Evolutionary conservation across 805 yeast genomes (phyloP).

Genomic region (Saccharomycopsis fodiens): DNA sequence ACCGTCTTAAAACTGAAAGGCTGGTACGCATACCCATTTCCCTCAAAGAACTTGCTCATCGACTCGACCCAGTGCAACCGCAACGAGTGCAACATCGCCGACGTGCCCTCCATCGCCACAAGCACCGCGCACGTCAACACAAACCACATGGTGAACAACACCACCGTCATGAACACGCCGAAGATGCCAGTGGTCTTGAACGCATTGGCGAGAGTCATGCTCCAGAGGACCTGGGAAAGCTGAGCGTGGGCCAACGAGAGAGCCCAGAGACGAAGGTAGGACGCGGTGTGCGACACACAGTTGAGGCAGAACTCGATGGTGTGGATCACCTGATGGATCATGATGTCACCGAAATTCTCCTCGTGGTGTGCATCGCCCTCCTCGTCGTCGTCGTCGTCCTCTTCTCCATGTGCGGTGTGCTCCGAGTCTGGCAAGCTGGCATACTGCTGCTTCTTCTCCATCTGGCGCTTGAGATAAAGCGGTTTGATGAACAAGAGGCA

Average conservation of each 20-base stretch:
- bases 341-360: slow-evolving; percentile 53
- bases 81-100: slow-evolving; percentile 75
- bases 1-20: slow-evolving; percentile 47
- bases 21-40: slow-evolving; percentile 62
- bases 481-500: slow-evolving; percentile 65
- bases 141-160: slow-evolving; percentile 71
- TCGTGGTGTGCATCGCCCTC: slow-evolving; percentile 38
- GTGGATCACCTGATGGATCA: slow-evolving; percentile 74
- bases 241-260: slow-evolving; percentile 76
- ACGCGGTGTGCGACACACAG: slow-evolving; percentile 75
- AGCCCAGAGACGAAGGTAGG: slow-evolving; percentile 73
- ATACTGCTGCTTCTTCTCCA: slow-evolving; percentile 28
- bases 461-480: slow-evolving; percentile 32
- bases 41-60: slow-evolving; percentile 73
- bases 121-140: slow-evolving; percentile 58
- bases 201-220: slow-evolving; percentile 62
- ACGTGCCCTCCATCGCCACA: slow-evolving; percentile 76
- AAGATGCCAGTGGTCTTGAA: slow-evolving; percentile 46
- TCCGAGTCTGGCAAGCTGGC: slow-evolving; percentile 22
- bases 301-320: slow-evolving; percentile 75
- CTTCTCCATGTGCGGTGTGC: slow-evolving; percentile 14
- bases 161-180: slow-evolving; percentile 52
- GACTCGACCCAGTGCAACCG: slow-evolving; percentile 80
- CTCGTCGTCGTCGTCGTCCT: slow-evolving; percentile 31
- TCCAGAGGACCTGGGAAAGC: slow-evolving; percentile 65